Conservation (phyloP, 2,329 filamentous ascomycete genomes). For the Moelleriella libera region DNA sequence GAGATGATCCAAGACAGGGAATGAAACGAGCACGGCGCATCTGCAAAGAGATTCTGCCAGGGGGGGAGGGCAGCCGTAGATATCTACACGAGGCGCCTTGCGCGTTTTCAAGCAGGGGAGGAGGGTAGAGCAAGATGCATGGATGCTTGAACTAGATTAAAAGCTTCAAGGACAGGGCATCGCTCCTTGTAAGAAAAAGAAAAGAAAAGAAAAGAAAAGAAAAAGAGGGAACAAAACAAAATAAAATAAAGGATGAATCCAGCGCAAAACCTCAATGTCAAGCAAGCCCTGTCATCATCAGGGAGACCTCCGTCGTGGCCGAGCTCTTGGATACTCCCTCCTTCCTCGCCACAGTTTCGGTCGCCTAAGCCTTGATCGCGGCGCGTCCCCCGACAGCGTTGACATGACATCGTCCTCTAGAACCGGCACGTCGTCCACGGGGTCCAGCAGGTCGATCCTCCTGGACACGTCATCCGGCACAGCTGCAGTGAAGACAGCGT, state of each 20-base stretch:
- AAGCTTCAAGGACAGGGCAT: neutral
- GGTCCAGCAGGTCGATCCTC: conserved; percentile 19
- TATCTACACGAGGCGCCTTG: no score
- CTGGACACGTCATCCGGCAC: conserved; percentile 29
- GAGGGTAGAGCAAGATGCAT: neutral
- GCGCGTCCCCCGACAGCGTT: conserved; percentile 12
- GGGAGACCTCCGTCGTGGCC: conserved; percentile 2
- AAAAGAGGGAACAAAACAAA: neutral
- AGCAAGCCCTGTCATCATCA: neutral
- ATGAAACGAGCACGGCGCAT: no score
- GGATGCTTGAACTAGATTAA: neutral
- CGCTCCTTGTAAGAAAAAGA: neutral
- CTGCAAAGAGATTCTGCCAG: no score
- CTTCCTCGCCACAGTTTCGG: conserved; percentile 3
- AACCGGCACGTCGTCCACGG: conserved; percentile 17
- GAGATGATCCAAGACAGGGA: no score
- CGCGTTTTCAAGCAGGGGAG: neutral
- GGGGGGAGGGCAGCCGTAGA: no score
- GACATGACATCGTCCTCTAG: conserved; percentile 17
- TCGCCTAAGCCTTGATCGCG: conserved; percentile 2
- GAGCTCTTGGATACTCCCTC: conserved; percentile 4
- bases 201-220: neutral
- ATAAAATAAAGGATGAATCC: neutral
- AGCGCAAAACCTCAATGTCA: neutral
- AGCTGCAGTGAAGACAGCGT: conserved; percentile 44